A percentile compares a stretch with the other conserved stretches of the same genome.
Evolutionary conservation across 2,329 filamentous ascomycete species (phyloP).

Genomic region (Trichoderma atrobrunneum): DNA sequence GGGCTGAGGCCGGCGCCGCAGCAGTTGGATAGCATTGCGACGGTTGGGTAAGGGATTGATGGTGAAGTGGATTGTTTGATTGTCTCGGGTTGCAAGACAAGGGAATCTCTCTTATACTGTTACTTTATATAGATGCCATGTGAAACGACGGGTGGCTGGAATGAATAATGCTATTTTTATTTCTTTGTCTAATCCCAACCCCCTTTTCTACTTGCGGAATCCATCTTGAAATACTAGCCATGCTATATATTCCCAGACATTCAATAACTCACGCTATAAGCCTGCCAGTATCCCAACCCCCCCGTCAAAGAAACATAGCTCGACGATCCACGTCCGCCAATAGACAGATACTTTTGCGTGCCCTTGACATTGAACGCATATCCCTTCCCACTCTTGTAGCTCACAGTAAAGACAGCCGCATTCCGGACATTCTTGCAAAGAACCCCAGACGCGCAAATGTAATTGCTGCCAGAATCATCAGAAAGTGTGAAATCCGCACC

Average conservation of each 20-base stretch:
- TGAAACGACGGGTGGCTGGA: neutral
- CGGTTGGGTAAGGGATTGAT: neutral
- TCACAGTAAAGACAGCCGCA: conserved; percentile 23
- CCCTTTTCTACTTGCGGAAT: neutral
- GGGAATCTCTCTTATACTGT: neutral
- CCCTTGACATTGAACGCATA: conserved; percentile 22
- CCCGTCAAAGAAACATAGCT: neutral
- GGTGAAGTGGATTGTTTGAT: neutral
- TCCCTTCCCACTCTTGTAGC: conserved; percentile 23
- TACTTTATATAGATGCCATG: neutral
- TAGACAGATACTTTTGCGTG: conserved; percentile 1
- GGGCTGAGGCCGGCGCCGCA: conserved; percentile 28
- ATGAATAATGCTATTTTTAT: neutral
- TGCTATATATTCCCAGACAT: neutral
- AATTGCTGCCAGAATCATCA: conserved; percentile 26
- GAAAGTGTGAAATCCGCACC: conserved; percentile 29
- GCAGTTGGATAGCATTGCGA: conserved; percentile 27
- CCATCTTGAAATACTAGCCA: neutral
- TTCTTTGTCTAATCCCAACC: neutral
- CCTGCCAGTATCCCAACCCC: neutral
- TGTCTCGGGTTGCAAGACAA: neutral
- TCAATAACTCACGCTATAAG: conserved; percentile 15
- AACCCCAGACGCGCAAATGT: conserved; percentile 20
- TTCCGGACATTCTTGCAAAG: conserved; percentile 1
- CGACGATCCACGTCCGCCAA: neutral